phyloP scores from a whole-genome alignment of 78 protist genomes.

The Emiliania huxleyi region DNA sequence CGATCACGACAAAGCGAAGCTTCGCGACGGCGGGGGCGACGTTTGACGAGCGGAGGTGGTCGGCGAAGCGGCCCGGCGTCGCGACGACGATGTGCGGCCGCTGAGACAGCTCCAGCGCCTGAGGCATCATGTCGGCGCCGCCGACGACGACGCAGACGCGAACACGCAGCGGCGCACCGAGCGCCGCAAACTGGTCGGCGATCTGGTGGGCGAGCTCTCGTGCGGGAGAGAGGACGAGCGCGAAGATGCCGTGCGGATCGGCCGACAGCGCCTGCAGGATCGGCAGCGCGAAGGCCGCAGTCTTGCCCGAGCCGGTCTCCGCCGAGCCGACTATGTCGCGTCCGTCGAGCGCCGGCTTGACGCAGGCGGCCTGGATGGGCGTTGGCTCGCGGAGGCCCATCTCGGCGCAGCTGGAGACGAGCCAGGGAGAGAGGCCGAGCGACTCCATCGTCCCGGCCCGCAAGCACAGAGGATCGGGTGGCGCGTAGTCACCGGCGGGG shows the following conservation, averaged over 20 bases:
- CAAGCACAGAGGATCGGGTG: too few species aligned
- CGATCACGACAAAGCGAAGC: conserved; percentile 5
- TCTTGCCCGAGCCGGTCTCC: conserved; percentile 88
- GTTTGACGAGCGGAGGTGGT: conserved; percentile 5
- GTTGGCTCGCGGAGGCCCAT: conserved; percentile 62
- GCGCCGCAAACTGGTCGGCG: conserved; percentile 79
- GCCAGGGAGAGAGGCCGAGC: conserved; percentile 50
- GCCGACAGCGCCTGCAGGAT: conserved; percentile 77
- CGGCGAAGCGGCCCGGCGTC: conserved; percentile 93
- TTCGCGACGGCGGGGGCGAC: background rate
- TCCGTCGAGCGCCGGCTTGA: conserved; percentile 47
- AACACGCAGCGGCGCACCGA: conserved; percentile 75
- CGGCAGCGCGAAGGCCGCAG: conserved; percentile 97
- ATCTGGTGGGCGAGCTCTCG: conserved; percentile 77
- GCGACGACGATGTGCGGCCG: conserved; percentile 93
- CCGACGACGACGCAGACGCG: conserved; percentile 70
- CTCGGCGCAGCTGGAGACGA: background rate
- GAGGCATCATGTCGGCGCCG: conserved; percentile 69
- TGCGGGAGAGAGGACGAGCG: conserved; percentile 90
- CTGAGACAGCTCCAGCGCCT: conserved; percentile 68
- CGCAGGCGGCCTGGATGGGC: conserved; percentile 49
- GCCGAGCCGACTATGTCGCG: conserved; percentile 80
- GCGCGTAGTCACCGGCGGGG: too few species aligned
- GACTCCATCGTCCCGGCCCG: background rate
- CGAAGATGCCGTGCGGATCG: conserved; percentile 89